These are phyloP conservation scores for Colletotrichum caudatum DNA, from an alignment of 2,329 filamentous ascomycete species.

Conservation along the genomic window DNA sequence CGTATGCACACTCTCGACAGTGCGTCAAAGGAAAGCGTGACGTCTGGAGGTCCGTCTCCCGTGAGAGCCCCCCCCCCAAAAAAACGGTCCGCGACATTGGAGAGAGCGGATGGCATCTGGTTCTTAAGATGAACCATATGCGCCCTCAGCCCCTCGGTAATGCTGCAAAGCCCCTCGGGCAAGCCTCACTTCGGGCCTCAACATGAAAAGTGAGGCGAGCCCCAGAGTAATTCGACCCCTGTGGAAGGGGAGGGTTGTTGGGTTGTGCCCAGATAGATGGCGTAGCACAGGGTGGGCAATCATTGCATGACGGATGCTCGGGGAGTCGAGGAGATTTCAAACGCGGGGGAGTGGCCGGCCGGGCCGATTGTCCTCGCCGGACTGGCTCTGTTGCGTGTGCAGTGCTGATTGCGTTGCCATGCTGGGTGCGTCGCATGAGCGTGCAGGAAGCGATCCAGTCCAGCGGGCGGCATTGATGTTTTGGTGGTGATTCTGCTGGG, in stretches of 20 bases:
- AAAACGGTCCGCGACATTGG: conserved; percentile 15
- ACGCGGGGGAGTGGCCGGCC: conserved; percentile 13
- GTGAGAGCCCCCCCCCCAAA: conserved; percentile 23
- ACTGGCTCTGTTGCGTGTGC: not conserved
- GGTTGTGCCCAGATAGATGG: conserved; percentile 25
- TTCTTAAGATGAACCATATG: conserved; percentile 36
- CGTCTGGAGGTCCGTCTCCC: conserved; percentile 1
- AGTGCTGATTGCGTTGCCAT: conserved; percentile 4
- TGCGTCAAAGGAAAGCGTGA: not conserved
- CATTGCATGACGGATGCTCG: conserved; percentile 34
- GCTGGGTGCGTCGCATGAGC: not conserved
- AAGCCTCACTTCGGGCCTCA: conserved; percentile 28
- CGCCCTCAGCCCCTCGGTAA: not conserved
- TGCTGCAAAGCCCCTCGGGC: not conserved
- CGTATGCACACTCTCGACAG: not conserved
- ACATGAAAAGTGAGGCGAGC: conserved; percentile 27
- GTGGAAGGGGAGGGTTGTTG: conserved; percentile 15
- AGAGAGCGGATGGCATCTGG: conserved; percentile 17
- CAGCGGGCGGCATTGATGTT: conserved; percentile 17
- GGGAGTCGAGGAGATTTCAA: not conserved
- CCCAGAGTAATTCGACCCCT: conserved; percentile 30
- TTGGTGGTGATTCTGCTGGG: conserved; percentile 15
- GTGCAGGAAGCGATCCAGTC: conserved; percentile 24
- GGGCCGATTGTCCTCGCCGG: conserved; percentile 15
- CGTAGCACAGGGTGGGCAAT: conserved; percentile 29